Percentiles rank a stretch among this genome's conserved stretches.
phyloP scores from a whole-genome alignment of 2,329 filamentous ascomycete genomes.

The Ceratocystis eucalypticola region DNA sequence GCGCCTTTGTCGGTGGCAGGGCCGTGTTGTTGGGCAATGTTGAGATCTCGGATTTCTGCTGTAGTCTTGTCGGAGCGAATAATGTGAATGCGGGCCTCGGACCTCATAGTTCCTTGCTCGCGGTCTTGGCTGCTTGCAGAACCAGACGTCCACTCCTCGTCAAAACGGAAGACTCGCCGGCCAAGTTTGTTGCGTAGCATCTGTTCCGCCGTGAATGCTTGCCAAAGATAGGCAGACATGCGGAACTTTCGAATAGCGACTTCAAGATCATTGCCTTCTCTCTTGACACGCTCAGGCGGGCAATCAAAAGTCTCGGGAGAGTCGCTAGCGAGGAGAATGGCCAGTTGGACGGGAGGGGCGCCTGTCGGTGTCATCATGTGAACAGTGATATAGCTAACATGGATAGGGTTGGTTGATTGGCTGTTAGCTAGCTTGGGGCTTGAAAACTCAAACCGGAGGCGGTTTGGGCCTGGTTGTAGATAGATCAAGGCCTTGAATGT shows the following conservation, averaged over 20 bases:
- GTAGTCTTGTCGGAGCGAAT: constrained; percentile 74
- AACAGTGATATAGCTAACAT: constrained; percentile 67
- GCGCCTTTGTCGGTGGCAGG: constrained; percentile 56
- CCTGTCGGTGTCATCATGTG: constrained; percentile 74
- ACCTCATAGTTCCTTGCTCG: constrained; percentile 60
- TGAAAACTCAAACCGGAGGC: constrained; percentile 72
- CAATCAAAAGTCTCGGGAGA: constrained; percentile 78
- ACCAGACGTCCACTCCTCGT: constrained; percentile 87
- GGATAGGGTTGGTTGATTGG: constrained; percentile 52
- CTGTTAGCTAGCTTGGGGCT: constrained; percentile 66
- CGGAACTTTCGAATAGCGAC: constrained; percentile 78
- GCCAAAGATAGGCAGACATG: constrained; percentile 93
- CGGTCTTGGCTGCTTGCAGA: constrained; percentile 64
- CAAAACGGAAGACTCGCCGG: constrained; percentile 73
- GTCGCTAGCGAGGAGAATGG: constrained; percentile 76
- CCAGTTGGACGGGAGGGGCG: constrained; percentile 74
- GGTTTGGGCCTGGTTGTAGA: constrained; percentile 82
- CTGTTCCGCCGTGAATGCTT: constrained; percentile 91
- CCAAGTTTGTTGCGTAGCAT: constrained; percentile 86
- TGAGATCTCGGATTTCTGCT: constrained; percentile 64
- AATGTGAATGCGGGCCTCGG: constrained; percentile 79
- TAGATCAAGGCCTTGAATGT: constrained; percentile 88
- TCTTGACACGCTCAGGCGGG: constrained; percentile 57
- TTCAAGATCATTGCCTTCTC: constrained; percentile 70
- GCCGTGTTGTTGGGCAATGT: constrained; percentile 64